Evolutionary conservation across 1,139 yeast genomes (phyloP), one percentile per base, ranked within the genome.

Genomic region (Candida freyschussii): DNA sequence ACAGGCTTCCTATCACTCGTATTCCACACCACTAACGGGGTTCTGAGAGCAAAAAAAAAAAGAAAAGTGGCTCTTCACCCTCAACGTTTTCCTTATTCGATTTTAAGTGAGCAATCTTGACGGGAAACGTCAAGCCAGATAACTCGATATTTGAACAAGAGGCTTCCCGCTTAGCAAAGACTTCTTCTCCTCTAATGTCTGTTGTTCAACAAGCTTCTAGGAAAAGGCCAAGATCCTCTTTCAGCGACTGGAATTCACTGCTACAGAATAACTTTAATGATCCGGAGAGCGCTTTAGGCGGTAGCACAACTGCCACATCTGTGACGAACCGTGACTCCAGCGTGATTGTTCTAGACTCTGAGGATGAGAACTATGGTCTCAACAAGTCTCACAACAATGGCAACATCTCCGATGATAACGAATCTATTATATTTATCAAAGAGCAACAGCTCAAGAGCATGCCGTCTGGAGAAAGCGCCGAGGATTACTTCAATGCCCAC

Each of bases 301-400:
- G 21, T 4, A 24, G 28, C 12, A 33, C 29, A 10, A 24, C 33
- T 3, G 14, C 38, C 11, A 15, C 33, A 12, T 16, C 39, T 2
- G 28, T 24, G 8, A 26, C 36, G 9, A 39, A 34, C 13, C 33
- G 33, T 17, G 47, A 40, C 47, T 39, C 43, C 13, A 40, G 49
- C 29, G 50, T 60, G 2, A 53, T 62, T 20, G 51, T 58, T 20
- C 39, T 62, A 27, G 67, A 62, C 34, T 61, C 67, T 1, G 69
- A 63, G 26, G 60, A 62, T 13, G 67, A 62, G 50, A 57, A 43
- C 33, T 43, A 44, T 19, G 36, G 30, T 14, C 21, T 35, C 24
- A 33, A 32, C 19, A 23, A 30, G 17, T 20, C 19, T 7, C 21
- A 12, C 11, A n/a, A n/a, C n/a, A 16, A 21, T 11, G 40, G 36